Evolutionary conservation across 495 filamentous ascomycete genomes (phyloP), one percentile per base, ranked within the genome.

Genomic region (Durotheca rogersii): DNA sequence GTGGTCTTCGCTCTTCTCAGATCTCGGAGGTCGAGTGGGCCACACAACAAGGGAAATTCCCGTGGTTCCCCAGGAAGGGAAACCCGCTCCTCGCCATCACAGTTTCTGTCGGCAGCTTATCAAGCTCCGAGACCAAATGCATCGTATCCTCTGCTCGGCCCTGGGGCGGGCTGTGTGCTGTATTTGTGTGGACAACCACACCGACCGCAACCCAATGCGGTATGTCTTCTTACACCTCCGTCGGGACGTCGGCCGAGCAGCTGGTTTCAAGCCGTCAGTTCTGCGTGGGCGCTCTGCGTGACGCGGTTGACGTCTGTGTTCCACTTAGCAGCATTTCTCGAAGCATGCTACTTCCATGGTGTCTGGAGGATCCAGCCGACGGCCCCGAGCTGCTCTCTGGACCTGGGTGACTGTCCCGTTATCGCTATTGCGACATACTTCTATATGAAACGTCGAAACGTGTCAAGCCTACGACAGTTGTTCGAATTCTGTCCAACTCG

Each of bases 231-330:
- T 53, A 49, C 55, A 58, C 55, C 34, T 53, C 46, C 16, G 38
- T 16, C 14, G 23, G 23, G 23, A 9, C 23, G 4, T 27, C 4
- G 4, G 23, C 23, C 43, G 43, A 42, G 34, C 48, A 45, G 45
- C 51, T 47, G 51, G 50, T 47, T 19, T n/a, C 50, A 47, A 59
- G 56, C 56, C 35, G 19, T 54, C 41, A n/a, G n/a, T n/a, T n/a
- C n/a, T n/a, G n/a, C n/a, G n/a, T n/a, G n/a, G n/a, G n/a, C n/a
- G n/a, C n/a, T n/a, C 37, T 33, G 36, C 50, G 33, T 54, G 51
- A 59, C 56, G 50, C 54, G 56, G 56, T 46, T 46, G 31, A 41
- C 50, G 50, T 50, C 34, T 34, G 55, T 30, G 10, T 12, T 36
- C 35, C 40, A 47, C 34, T 41, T 31, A 32, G 40, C 44, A 45